Evolutionary conservation across 2,329 filamentous ascomycete genomes (phyloP).

Genomic region (Torrubiellomyces zombiae): DNA sequence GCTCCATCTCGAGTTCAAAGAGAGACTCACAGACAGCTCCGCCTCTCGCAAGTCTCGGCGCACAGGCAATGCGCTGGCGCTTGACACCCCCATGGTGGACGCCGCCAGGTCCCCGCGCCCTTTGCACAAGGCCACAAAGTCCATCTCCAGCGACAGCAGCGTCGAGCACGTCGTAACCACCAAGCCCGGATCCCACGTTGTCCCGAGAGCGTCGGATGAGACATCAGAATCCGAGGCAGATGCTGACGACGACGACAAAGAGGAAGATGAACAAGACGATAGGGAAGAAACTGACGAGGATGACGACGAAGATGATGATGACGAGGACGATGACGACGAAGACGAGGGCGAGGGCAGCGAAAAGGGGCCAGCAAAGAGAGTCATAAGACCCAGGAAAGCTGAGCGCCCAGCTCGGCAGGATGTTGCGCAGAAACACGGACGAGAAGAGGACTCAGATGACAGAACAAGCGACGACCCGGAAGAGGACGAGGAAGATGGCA

Average conservation of each 20-base stretch:
- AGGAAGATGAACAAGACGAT: constrained; percentile 17
- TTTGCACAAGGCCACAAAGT: constrained; percentile 14
- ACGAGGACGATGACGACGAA: constrained; percentile 12
- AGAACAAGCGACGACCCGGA: no score
- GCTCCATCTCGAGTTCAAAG: no score
- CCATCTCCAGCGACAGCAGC: constrained; percentile 10
- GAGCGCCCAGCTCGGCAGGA: no score
- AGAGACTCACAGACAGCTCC: no score
- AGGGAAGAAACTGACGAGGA: constrained; percentile 18
- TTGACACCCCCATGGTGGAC: constrained; percentile 26
- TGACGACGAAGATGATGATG: constrained; percentile 14
- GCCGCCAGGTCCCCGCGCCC: constrained; percentile 12
- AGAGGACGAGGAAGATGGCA: constrained; percentile 9
- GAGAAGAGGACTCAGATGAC: no score
- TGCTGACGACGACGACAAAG: constrained; percentile 20
- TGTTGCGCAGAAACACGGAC: no score
- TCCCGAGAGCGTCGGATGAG: no score
- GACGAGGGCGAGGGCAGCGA: constrained; percentile 4
- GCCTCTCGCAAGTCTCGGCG: no score
- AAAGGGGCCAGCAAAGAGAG: no score
- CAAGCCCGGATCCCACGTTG: constrained; percentile 1
- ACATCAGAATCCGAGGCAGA: constrained; percentile 9
- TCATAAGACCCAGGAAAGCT: no score
- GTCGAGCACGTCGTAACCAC: constrained; percentile 8
- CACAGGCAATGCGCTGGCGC: constrained; percentile 16